These are phyloP conservation scores for Cruciata laevipes DNA, from an alignment of 257 asterid genomes.

Conservation along the genomic window DNA sequence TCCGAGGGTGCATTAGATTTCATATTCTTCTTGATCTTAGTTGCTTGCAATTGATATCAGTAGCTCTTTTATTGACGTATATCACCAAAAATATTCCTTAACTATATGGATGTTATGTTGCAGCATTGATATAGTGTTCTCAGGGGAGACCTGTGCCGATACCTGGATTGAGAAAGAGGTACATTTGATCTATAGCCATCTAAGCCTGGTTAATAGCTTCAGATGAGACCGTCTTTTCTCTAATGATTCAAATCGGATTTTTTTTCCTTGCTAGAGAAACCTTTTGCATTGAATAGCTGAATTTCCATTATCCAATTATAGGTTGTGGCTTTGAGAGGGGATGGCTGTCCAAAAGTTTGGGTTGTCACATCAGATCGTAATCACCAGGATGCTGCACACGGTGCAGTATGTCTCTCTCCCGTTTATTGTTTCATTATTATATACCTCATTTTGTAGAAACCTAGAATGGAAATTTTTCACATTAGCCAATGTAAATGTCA, in stretches of 20 bases:
- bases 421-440: not conserved
- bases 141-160: conserved; percentile 89
- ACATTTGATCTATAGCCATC: conserved; percentile 20
- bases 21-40: not conserved
- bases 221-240: not conserved
- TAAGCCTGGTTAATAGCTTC: conserved; percentile 3
- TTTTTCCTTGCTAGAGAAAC: not conserved
- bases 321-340: conserved; percentile 84
- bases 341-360: conserved; percentile 99
- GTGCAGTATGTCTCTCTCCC: conserved; percentile 56
- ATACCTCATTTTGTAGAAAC: not conserved
- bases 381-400: conserved; percentile 86
- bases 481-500: not conserved
- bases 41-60: not conserved
- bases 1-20: not conserved
- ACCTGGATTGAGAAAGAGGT: conserved; percentile 99
- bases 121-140: conserved; percentile 75
- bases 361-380: conserved; percentile 81
- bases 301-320: conserved; percentile 15
- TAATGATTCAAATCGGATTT: not conserved
- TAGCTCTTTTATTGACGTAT: conserved; percentile 8
- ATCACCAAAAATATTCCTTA: conserved; percentile 6
- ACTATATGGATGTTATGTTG: conserved; percentile 25
- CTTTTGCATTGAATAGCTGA: not conserved
- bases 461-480: not conserved